phyloP scores from a whole-genome alignment of 176 grass and related monocot genomes.

The Zea luxurians region DNA sequence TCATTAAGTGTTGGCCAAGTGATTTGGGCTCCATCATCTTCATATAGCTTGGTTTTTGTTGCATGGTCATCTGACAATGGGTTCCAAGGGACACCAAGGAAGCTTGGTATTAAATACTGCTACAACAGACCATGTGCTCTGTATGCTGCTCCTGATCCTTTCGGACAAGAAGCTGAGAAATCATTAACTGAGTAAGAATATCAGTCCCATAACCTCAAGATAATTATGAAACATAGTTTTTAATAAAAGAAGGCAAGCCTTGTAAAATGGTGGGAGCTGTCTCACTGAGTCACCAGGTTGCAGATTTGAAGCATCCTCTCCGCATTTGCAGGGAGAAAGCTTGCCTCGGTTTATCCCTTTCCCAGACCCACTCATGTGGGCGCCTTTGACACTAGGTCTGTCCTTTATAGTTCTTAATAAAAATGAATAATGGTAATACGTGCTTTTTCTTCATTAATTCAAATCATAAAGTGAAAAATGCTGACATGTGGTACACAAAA shows the following conservation, averaged over 20 bases:
- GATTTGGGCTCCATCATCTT: conserved; percentile 75
- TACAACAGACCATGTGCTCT: conserved; percentile 86
- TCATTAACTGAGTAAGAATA: conserved; percentile 46
- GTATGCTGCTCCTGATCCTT: conserved; percentile 68
- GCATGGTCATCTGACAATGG: conserved; percentile 87
- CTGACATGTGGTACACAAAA: conserved; percentile 3
- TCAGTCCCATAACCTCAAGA: neutral
- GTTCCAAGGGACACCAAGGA: conserved; percentile 68
- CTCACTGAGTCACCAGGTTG: no score
- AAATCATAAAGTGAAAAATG: conserved; percentile 22
- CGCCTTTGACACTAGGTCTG: no score
- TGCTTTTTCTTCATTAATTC: neutral
- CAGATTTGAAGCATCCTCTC: no score
- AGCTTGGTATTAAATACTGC: conserved; percentile 97
- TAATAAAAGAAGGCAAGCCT: neutral
- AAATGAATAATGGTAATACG: neutral
- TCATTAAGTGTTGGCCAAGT: conserved; percentile 86
- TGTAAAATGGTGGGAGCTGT: no score
- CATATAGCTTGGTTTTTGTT: conserved; percentile 82
- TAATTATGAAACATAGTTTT: neutral
- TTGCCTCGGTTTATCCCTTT: no score
- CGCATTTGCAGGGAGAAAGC: no score
- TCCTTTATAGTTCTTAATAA: neutral
- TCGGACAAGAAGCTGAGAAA: conserved; percentile 48
- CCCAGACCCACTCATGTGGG: no score